phyloP scores from a whole-genome alignment of 495 filamentous ascomycete species.

The Penicillium egyptiacum region DNA sequence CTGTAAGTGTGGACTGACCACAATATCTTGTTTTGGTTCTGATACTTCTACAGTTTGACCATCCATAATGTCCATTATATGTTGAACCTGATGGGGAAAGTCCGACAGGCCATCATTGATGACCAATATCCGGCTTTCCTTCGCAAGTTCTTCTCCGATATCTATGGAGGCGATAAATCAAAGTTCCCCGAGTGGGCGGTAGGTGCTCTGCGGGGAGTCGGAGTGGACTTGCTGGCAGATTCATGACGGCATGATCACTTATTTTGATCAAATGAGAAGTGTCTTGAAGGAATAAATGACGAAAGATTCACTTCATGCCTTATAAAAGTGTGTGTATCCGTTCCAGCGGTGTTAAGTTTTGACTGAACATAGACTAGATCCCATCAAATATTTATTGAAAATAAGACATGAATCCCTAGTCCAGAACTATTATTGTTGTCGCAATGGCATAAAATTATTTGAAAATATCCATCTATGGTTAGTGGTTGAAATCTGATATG shows the following conservation, averaged over 20 bases:
- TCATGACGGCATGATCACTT: slow-evolving; percentile 5
- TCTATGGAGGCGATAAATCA: slow-evolving; percentile 65
- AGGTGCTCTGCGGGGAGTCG: slow-evolving; percentile 77
- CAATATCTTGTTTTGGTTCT: slow-evolving; percentile 5
- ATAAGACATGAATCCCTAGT: not conserved
- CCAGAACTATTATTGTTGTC: not conserved
- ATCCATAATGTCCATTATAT: slow-evolving; percentile 95
- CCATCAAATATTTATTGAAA: not conserved
- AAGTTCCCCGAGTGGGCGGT: slow-evolving; percentile 83
- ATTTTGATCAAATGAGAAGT: not conserved
- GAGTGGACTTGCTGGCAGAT: slow-evolving; percentile 69
- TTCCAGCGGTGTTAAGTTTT: not conserved
- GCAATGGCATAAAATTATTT: not conserved
- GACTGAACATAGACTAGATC: not conserved
- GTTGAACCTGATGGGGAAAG: slow-evolving; percentile 73
- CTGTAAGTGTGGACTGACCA: slow-evolving; percentile 45
- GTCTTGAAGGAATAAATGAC: not conserved
- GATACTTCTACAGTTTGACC: slow-evolving; percentile 57
- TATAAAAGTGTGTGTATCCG: not conserved
- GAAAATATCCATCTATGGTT: not conserved
- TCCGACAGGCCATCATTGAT: slow-evolving; percentile 75
- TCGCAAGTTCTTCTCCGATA: slow-evolving; percentile 67
- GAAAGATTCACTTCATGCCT: not conserved
- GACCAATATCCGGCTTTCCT: slow-evolving; percentile 81
- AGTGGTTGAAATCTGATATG: not conserved